These are phyloP conservation scores for Cruciata laevipes DNA, from an alignment of 257 asterid species.

Conservation along the genomic window DNA sequence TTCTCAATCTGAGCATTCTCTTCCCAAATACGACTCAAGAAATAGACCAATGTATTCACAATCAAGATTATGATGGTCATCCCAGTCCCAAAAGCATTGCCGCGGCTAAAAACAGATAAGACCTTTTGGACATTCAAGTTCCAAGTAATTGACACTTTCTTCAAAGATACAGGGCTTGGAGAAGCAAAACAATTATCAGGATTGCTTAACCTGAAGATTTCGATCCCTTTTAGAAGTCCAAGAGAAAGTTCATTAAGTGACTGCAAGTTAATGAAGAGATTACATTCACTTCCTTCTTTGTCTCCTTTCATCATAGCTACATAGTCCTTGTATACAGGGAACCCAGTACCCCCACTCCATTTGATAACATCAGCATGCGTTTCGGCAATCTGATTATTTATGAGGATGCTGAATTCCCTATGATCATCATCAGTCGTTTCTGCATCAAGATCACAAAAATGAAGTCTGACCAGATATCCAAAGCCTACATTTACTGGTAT, in stretches of 20 bases:
- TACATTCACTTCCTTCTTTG: background rate
- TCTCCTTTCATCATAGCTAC: conserved; percentile 3
- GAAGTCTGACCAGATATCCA: conserved; percentile 18
- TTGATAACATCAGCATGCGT: background rate
- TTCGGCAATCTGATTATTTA: conserved; percentile 15
- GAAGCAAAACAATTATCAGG: conserved; percentile 9
- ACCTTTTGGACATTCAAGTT: background rate
- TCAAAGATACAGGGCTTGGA: background rate
- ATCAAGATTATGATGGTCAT: background rate
- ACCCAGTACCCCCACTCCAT: conserved; percentile 7
- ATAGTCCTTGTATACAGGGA: conserved; percentile 16
- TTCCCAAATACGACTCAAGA: background rate
- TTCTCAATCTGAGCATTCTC: background rate
- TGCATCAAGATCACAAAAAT: background rate
- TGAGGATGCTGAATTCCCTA: conserved; percentile 6
- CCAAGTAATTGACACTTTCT: background rate
- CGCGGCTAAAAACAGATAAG: background rate
- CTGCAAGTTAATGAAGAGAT: background rate
- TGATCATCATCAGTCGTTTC: background rate
- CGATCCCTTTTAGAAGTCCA: conserved; percentile 13
- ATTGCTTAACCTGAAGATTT: conserved; percentile 19
- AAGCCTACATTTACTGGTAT: conserved; percentile 13
- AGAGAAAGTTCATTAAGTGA: background rate
- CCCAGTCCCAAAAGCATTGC: background rate
- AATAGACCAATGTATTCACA: background rate